These are phyloP conservation scores for Penicillium cinerascens DNA, from an alignment of 495 filamentous ascomycete genomes.

Conservation along the genomic window DNA sequence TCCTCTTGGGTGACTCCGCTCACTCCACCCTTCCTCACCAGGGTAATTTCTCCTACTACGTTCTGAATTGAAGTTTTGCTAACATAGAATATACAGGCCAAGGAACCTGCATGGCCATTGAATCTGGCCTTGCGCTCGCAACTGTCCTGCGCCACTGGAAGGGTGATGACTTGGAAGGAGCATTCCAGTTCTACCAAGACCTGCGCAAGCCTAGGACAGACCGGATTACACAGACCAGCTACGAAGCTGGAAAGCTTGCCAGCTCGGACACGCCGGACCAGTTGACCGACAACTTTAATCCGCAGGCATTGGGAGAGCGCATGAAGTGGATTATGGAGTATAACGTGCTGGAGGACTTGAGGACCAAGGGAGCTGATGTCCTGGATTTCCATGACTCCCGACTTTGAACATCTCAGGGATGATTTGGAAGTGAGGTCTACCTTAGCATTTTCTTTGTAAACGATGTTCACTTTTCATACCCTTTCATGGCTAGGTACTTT, in stretches of 20 bases:
- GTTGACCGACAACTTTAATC: slow-evolving; percentile 22
- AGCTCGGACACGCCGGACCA: slow-evolving; percentile 24
- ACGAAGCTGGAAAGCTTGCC: slow-evolving; percentile 29
- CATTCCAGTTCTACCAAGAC: slow-evolving; percentile 29
- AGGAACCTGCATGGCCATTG: slow-evolving; percentile 33
- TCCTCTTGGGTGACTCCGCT: slow-evolving; percentile 29
- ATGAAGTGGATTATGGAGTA: slow-evolving; percentile 38
- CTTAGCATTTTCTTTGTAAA: slow-evolving; percentile 10
- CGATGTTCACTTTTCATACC: not conserved
- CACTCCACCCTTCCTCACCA: slow-evolving; percentile 33
- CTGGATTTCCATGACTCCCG: slow-evolving; percentile 20
- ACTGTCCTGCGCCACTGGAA: slow-evolving; percentile 30
- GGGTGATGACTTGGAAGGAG: slow-evolving; percentile 17
- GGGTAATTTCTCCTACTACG: slow-evolving; percentile 10
- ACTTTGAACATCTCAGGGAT: slow-evolving; percentile 4
- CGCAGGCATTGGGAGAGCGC: slow-evolving; percentile 20
- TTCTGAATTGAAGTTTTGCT: not conserved
- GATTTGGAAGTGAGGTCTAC: not conserved
- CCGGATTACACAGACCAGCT: slow-evolving; percentile 28
- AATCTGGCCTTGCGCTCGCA: slow-evolving; percentile 29
- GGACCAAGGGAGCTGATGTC: slow-evolving; percentile 17
- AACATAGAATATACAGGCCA: slow-evolving; percentile 16
- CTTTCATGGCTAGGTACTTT: not conserved
- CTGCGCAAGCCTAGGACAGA: slow-evolving; percentile 31
- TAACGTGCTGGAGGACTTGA: slow-evolving; percentile 29